Evolutionary conservation across 2,329 filamentous ascomycete species (phyloP).

Genomic region (Zymoseptoria ardabiliae): DNA sequence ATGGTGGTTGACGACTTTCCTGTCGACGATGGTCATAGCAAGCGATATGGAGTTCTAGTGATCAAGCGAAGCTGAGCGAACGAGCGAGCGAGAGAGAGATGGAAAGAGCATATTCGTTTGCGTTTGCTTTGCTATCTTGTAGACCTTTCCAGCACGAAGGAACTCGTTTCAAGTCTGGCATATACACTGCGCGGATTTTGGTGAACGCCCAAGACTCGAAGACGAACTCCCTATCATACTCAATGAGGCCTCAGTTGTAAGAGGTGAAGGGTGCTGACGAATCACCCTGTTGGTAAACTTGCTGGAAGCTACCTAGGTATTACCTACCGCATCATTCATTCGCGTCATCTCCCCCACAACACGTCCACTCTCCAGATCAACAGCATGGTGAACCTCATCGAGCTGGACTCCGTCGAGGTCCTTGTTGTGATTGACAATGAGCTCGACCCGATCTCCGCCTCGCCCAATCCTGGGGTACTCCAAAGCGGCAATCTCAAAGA

Average conservation of each 20-base stretch:
- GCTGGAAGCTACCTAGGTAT: too few relatives aligned
- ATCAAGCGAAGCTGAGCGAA: neutral
- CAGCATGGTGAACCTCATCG: slow-evolving; percentile 7
- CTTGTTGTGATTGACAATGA: slow-evolving; percentile 25
- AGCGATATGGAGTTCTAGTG: neutral
- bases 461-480: slow-evolving; percentile 14
- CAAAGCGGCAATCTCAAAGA: slow-evolving; percentile 20
- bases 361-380: neutral
- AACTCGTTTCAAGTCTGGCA: too few relatives aligned
- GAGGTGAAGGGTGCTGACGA: too few relatives aligned
- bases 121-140: too few relatives aligned
- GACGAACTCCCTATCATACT: too few relatives aligned
- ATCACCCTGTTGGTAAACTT: too few relatives aligned
- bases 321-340: neutral
- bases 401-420: slow-evolving; percentile 23
- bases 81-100: neutral
- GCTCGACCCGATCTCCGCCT: slow-evolving; percentile 23
- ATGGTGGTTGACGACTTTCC: neutral
- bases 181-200: too few relatives aligned
- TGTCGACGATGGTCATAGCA: neutral
- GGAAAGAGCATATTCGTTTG: too few relatives aligned
- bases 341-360: neutral
- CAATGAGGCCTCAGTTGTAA: too few relatives aligned
- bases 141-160: too few relatives aligned
- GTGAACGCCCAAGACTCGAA: too few relatives aligned